phyloP scores from a whole-genome alignment of 75 land plant species.

The Isoetes taiwanensis region DNA sequence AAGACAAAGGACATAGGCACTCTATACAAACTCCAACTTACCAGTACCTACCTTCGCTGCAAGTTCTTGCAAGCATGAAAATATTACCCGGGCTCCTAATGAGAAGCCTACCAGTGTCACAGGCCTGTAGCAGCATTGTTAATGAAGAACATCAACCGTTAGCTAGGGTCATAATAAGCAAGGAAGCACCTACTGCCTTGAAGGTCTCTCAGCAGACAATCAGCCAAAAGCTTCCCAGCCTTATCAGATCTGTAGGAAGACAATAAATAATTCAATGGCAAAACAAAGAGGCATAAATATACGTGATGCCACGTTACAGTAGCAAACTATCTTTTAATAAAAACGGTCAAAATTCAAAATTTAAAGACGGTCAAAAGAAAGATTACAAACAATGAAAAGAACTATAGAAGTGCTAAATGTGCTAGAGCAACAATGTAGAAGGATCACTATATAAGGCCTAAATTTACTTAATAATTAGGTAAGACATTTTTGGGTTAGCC shows the following conservation, averaged over 20 bases:
- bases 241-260: slow-evolving; percentile 87
- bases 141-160: not conserved
- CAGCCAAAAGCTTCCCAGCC: slow-evolving; percentile 86
- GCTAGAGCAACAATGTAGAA: too few species aligned
- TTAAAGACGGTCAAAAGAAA: too few species aligned
- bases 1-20: not conserved
- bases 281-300: too few species aligned
- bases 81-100: slow-evolving; percentile 87
- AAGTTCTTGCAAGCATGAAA: slow-evolving; percentile 68
- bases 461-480: too few species aligned
- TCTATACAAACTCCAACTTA: slow-evolving; percentile 10
- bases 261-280: too few species aligned
- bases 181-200: slow-evolving; percentile 66
- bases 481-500: too few species aligned
- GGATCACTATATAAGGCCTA: too few species aligned
- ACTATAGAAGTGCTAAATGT: too few species aligned
- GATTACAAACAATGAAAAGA: too few species aligned
- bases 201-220: slow-evolving; percentile 56
- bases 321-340: too few species aligned
- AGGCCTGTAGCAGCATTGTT: slow-evolving; percentile 51
- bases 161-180: not conserved
- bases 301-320: too few species aligned
- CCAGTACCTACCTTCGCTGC: slow-evolving; percentile 62
- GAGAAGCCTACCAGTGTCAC: slow-evolving; percentile 91
- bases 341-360: too few species aligned